A percentile compares a stretch with the other conserved stretches of the same genome.
phyloP scores from a whole-genome alignment of 1,139 yeast genomes.

The Candida sojae region DNA sequence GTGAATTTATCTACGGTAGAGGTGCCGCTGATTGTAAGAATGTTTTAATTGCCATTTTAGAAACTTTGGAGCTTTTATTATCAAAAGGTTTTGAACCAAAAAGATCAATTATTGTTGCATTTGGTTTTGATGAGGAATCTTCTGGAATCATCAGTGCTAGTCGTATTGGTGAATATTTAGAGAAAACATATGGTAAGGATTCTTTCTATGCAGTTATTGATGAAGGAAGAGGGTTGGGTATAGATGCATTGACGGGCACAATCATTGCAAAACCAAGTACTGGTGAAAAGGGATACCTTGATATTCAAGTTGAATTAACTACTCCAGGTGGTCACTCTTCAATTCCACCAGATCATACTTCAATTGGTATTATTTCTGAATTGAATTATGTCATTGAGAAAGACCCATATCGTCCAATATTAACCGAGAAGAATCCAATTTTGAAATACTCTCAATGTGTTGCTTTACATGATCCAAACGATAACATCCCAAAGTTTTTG shows the following conservation, averaged over 20 bases:
- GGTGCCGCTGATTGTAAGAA: constrained; percentile 48
- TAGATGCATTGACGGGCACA: constrained; percentile 26
- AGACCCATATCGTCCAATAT: constrained; percentile 35
- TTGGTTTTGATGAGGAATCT: constrained; percentile 50
- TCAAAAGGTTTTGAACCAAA: constrained; percentile 30
- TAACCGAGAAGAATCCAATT: constrained; percentile 36
- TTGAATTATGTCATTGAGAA: constrained; percentile 38
- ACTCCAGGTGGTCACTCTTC: constrained; percentile 52
- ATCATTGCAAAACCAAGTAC: constrained; percentile 40
- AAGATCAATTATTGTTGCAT: constrained; percentile 41
- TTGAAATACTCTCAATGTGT: constrained; percentile 37
- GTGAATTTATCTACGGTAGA: constrained; percentile 44
- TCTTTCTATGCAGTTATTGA: constrained; percentile 43
- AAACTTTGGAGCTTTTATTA: constrained; percentile 38
- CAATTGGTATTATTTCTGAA: constrained; percentile 47
- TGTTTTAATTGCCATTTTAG: constrained; percentile 39
- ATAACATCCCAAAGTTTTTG: constrained; percentile 19
- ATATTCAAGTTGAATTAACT: constrained; percentile 32
- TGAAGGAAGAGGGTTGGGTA: constrained; percentile 44
- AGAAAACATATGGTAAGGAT: constrained; percentile 33
- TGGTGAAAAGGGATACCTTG: constrained; percentile 45
- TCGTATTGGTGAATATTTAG: constrained; percentile 28
- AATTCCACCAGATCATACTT: constrained; percentile 48
- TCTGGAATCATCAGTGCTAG: constrained; percentile 35
- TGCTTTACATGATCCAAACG: constrained; percentile 31